Conservation (phyloP, 345 rosid genomes). For the Hypericum perforatum region DNA sequence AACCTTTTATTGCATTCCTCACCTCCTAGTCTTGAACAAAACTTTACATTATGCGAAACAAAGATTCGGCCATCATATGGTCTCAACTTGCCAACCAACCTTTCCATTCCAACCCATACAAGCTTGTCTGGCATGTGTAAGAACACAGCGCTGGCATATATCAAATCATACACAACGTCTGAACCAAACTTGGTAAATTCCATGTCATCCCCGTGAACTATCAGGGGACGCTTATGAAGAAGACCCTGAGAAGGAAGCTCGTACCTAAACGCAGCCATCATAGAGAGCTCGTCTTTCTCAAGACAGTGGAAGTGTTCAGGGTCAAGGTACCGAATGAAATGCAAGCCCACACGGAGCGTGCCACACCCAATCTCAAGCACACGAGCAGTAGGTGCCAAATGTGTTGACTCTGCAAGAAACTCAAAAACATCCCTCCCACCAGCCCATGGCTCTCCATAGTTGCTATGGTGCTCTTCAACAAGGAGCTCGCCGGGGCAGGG, state of each 20-base stretch:
- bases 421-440: slow-evolving; percentile 94
- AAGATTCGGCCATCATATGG: slow-evolving; percentile 79
- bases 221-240: slow-evolving; percentile 65
- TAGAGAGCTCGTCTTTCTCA: slow-evolving; percentile 86
- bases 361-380: slow-evolving; percentile 98
- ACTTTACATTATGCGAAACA: slow-evolving; percentile 88
- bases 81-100: slow-evolving; percentile 54
- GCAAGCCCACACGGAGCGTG: slow-evolving; percentile 86
- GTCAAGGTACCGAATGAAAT: slow-evolving; percentile 67
- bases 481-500: slow-evolving; percentile 93
- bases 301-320: slow-evolving; percentile 76
- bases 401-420: slow-evolving; percentile 60
- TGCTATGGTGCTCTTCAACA: slow-evolving; percentile 88
- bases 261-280: slow-evolving; percentile 87
- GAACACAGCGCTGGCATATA: slow-evolving; percentile 94
- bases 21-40: slow-evolving; percentile 73
- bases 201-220: slow-evolving; percentile 87
- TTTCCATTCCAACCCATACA: slow-evolving; percentile 87
- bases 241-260: slow-evolving; percentile 97
- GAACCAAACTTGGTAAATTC: slow-evolving; percentile 71
- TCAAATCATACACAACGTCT: slow-evolving; percentile 50
- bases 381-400: slow-evolving; percentile 36
- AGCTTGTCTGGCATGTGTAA: slow-evolving; percentile 96
- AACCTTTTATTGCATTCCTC: slow-evolving; percentile 74
- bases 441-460: slow-evolving; percentile 97